phyloP scores from a whole-genome alignment of 1,284 basidiomycete genomes.

The Butyriboletus appendiculatus region DNA sequence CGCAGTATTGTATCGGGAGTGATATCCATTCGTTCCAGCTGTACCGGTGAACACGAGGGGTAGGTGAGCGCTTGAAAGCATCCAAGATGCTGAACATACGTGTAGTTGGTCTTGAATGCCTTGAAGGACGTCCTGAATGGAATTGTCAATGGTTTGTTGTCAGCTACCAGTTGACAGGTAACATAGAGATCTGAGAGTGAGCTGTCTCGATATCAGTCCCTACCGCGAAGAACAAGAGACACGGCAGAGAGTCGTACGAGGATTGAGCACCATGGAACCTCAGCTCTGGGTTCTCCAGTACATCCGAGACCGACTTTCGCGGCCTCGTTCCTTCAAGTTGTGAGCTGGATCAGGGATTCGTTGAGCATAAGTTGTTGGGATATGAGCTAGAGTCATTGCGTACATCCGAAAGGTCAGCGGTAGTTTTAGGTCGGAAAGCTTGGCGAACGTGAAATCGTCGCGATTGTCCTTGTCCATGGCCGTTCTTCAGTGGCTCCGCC shows the following conservation, averaged over 20 bases:
- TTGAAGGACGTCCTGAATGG: conserved; percentile 93
- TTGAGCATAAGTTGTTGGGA: conserved; percentile 12
- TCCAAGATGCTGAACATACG: conserved; percentile 44
- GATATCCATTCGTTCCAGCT: conserved; percentile 97
- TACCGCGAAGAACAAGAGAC: not conserved
- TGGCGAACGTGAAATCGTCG: conserved; percentile 89
- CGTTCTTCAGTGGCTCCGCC: not conserved
- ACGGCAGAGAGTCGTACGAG: conserved; percentile 49
- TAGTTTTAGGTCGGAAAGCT: conserved; percentile 82
- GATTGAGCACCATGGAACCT: conserved; percentile 80
- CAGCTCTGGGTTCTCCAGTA: conserved; percentile 77
- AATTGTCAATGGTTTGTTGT: conserved; percentile 91
- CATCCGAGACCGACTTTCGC: conserved; percentile 69
- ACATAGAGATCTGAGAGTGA: conserved; percentile 90
- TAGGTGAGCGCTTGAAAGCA: not conserved
- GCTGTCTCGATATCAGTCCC: conserved; percentile 38
- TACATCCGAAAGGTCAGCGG: conserved; percentile 90
- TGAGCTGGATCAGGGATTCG: conserved; percentile 50
- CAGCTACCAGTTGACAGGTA: conserved; percentile 86
- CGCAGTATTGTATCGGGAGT: conserved; percentile 88
- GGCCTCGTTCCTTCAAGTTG: conserved; percentile 81
- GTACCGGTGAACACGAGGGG: conserved; percentile 9
- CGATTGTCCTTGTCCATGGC: conserved; percentile 75
- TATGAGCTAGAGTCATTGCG: conserved; percentile 24
- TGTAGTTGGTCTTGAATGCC: conserved; percentile 83